Evolutionary conservation across 2,329 filamentous ascomycete genomes (phyloP).

Genomic region (Ophiosphaerella narmari): DNA sequence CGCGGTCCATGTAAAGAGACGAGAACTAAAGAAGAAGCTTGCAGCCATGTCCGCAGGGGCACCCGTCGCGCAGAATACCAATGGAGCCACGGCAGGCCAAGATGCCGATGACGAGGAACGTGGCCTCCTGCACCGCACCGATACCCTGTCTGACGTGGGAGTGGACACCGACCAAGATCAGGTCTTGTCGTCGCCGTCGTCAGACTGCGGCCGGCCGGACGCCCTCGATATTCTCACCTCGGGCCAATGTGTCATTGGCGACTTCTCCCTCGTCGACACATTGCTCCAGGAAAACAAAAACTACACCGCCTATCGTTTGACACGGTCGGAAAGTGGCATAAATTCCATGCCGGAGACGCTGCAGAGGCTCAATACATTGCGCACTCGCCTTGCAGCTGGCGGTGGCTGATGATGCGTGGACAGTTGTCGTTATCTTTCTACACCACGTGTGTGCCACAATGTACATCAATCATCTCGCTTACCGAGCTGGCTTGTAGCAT

Average conservation of each 20-base stretch:
- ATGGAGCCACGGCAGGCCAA: conserved; percentile 43
- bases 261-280: conserved; percentile 49
- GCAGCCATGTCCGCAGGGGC: conserved; percentile 29
- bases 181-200: conserved; percentile 35
- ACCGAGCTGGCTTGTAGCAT: conserved; percentile 1
- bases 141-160: conserved; percentile 44
- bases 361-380: conserved; percentile 40
- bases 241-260: conserved; percentile 53
- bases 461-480: neutral
- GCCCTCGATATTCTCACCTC: conserved; percentile 53
- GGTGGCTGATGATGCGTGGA: conserved; percentile 30
- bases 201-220: conserved; percentile 28
- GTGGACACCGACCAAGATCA: conserved; percentile 48
- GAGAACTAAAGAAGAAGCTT: conserved; percentile 51
- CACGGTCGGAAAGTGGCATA: conserved; percentile 30
- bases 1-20: conserved; percentile 57
- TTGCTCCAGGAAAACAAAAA: conserved; percentile 49
- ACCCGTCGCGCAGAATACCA: conserved; percentile 11
- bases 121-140: conserved; percentile 53
- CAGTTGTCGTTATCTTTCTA: conserved; percentile 3
- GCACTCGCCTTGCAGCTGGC: conserved; percentile 40
- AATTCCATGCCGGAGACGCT: conserved; percentile 39
- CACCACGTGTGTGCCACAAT: conserved; percentile 2
- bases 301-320: conserved; percentile 41
- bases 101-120: conserved; percentile 65